Evolutionary conservation across 129 eudicot genomes (phyloP).

Genomic region (Smallanthus sonchifolius): DNA sequence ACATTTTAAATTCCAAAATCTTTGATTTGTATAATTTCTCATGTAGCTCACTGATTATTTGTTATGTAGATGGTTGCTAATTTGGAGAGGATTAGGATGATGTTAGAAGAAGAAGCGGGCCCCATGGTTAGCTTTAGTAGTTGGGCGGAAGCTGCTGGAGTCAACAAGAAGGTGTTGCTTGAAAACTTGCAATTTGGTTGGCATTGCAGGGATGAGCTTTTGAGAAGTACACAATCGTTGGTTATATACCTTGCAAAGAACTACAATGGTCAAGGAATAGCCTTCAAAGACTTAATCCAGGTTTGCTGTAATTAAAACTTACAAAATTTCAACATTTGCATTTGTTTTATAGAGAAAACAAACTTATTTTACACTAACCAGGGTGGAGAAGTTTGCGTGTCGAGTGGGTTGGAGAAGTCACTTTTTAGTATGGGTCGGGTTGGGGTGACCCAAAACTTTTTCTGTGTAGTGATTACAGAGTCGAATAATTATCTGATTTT

Average conservation of each 20-base stretch:
- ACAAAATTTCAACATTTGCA: background rate
- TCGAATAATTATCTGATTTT: too few relatives aligned
- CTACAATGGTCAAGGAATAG: conserved; percentile 66
- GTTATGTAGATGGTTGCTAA: conserved; percentile 59
- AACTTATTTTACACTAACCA: background rate
- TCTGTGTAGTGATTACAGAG: too few relatives aligned
- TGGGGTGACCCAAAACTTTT: background rate
- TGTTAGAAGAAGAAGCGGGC: conserved; percentile 64
- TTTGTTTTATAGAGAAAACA: background rate
- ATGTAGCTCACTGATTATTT: background rate
- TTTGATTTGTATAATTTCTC: conserved; percentile 11
- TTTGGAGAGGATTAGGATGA: conserved; percentile 53
- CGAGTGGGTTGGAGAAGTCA: background rate
- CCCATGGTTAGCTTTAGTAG: conserved; percentile 48
- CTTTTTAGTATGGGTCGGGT: background rate
- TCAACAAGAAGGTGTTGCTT: conserved; percentile 58
- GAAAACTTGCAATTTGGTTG: conserved; percentile 67
- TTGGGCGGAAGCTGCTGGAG: conserved; percentile 86
- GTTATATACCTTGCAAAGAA: conserved; percentile 66
- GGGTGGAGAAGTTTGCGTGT: background rate
- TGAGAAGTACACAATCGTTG: conserved; percentile 74
- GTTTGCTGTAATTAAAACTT: conserved; percentile 25
- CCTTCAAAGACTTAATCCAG: conserved; percentile 80
- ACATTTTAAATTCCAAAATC: background rate
- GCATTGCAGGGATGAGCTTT: conserved; percentile 79